Evolutionary conservation across 2,329 filamentous ascomycete genomes (phyloP).

Genomic region (Monosporascus sp.): DNA sequence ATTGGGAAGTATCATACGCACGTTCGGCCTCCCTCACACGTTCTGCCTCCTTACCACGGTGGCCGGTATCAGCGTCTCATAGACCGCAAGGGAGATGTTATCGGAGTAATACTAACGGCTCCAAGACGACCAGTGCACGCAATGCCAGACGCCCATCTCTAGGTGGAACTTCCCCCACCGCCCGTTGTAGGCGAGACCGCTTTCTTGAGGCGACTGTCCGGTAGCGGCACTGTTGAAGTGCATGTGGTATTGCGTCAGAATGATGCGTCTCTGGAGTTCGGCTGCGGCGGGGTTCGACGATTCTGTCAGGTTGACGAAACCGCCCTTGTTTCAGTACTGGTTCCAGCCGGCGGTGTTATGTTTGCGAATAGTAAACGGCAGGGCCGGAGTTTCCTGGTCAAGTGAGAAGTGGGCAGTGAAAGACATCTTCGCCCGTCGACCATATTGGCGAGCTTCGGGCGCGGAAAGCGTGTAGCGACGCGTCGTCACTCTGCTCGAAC

Average conservation of each 20-base stretch:
- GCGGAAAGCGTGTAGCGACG: constrained; percentile 29
- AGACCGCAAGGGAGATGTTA: too few relatives aligned
- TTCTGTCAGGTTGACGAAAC: constrained; percentile 35
- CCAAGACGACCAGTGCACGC: too few relatives aligned
- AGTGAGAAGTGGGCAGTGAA: constrained; percentile 32
- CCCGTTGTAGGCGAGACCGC: constrained; percentile 39
- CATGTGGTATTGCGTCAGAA: constrained; percentile 38
- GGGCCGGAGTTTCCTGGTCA: constrained; percentile 12
- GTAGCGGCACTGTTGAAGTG: constrained; percentile 35
- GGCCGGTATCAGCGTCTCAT: too few relatives aligned
- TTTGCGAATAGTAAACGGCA: constrained; percentile 18
- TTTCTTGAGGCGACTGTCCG: constrained; percentile 36
- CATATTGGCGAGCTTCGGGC: not conserved
- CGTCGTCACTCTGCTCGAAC: constrained; percentile 18
- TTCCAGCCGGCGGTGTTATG: constrained; percentile 26
- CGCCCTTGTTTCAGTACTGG: constrained; percentile 33
- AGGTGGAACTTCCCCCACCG: constrained; percentile 34
- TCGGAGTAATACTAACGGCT: too few relatives aligned
- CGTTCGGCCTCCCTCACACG: too few relatives aligned
- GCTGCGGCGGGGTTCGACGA: constrained; percentile 30
- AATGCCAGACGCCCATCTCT: too few relatives aligned
- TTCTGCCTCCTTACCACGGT: too few relatives aligned
- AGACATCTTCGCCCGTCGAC: constrained; percentile 9
- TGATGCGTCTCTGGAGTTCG: constrained; percentile 38
- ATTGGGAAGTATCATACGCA: too few relatives aligned